Percentiles rank a stretch among this genome's conserved stretches.
Conservation (phyloP, 768 basidiomycete species). For the Amanita phalloides region DNA sequence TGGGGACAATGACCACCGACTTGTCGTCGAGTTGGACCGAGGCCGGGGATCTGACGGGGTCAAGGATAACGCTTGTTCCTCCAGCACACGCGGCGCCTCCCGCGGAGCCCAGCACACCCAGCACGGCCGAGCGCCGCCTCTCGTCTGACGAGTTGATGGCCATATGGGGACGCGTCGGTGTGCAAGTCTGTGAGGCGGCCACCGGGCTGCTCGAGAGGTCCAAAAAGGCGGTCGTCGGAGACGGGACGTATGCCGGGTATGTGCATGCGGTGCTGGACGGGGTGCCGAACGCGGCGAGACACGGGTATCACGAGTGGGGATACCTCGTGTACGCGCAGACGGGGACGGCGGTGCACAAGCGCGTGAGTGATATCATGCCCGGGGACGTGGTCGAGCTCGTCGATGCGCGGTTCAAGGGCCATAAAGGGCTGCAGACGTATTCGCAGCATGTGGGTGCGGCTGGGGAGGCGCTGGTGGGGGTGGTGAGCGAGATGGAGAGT, state of each 20-base stretch:
- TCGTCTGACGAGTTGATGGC: conserved; percentile 58
- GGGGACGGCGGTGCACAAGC: conserved; percentile 53
- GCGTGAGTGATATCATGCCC: conserved; percentile 73
- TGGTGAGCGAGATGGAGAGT: conserved; percentile 73
- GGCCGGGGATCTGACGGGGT: conserved; percentile 23
- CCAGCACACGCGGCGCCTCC: conserved; percentile 13
- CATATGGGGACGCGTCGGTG: conserved; percentile 66
- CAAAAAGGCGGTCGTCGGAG: conserved; percentile 69
- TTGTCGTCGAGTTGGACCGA: conserved; percentile 60
- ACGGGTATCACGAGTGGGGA: conserved; percentile 37
- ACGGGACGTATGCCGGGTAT: conserved; percentile 78
- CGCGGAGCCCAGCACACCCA: conserved; percentile 10
- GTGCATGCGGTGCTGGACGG: conserved; percentile 53
- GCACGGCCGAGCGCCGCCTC: conserved; percentile 23
- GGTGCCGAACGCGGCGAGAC: conserved; percentile 44
- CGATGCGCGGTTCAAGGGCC: conserved; percentile 66
- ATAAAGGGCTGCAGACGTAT: conserved; percentile 75
- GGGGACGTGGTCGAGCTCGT: conserved; percentile 73
- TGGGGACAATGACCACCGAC: conserved; percentile 24
- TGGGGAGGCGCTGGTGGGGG: conserved; percentile 52
- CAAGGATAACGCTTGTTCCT: conserved; percentile 6
- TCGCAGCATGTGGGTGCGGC: conserved; percentile 39
- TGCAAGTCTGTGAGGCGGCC: conserved; percentile 63
- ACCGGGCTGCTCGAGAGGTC: conserved; percentile 61
- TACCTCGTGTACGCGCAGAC: conserved; percentile 70